phyloP scores from a whole-genome alignment of 805 yeast genomes.

The Barnettozyma wickerhamii region DNA sequence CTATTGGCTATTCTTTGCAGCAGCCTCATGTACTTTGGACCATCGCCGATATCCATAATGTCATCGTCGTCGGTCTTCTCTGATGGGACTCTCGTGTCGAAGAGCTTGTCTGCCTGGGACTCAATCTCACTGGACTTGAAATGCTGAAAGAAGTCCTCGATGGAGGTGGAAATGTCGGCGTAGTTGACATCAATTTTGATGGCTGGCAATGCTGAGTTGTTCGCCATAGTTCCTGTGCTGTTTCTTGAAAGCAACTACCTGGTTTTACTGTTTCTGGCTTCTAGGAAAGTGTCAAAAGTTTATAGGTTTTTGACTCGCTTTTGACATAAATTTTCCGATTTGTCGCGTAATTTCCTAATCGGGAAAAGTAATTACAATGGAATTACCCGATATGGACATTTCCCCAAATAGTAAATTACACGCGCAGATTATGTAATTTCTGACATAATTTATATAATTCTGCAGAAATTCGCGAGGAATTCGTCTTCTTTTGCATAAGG shows the following conservation, averaged over 20 bases:
- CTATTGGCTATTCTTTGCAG: constrained; percentile 84
- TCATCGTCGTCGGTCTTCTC: constrained; percentile 21
- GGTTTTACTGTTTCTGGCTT: too few species aligned
- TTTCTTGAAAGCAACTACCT: too few species aligned
- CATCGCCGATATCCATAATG: constrained; percentile 28
- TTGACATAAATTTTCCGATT: background rate
- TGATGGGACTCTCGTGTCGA: constrained; percentile 30
- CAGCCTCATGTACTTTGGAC: constrained; percentile 71
- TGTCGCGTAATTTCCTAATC: constrained; percentile 2
- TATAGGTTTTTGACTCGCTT: background rate
- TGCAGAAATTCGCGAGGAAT: too few species aligned
- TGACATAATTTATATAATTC: too few species aligned
- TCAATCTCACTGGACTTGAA: constrained; percentile 43
- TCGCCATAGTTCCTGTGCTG: constrained; percentile 16
- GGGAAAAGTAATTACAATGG: constrained; percentile 8
- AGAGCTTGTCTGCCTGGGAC: constrained; percentile 29
- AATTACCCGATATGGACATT: background rate
- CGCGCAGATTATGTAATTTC: too few species aligned
- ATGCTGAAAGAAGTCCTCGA: constrained; percentile 63
- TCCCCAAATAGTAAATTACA: background rate
- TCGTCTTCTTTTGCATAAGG: too few species aligned
- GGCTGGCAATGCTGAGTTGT: constrained; percentile 45
- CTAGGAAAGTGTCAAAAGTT: too few species aligned
- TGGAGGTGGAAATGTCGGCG: constrained; percentile 50
- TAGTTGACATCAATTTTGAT: constrained; percentile 73